Conservation (phyloP, 2,329 filamentous ascomycete genomes). For the Aspergillus intermedius region DNA sequence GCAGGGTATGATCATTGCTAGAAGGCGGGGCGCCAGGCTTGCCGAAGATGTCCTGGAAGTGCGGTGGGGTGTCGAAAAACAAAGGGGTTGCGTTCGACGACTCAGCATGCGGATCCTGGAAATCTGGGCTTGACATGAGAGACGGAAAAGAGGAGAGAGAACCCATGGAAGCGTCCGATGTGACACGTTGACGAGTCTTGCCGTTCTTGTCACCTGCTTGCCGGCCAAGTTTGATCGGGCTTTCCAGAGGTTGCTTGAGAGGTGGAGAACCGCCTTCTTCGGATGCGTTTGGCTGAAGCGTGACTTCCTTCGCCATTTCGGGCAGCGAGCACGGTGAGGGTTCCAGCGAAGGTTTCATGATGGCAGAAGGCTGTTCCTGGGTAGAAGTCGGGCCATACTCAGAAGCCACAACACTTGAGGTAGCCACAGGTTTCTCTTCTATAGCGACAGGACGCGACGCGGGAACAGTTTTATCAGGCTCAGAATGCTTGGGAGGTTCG, state of each 20-base stretch:
- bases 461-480: too few relatives aligned
- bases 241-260: constrained; percentile 24
- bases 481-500: too few relatives aligned
- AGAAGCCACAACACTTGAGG: too few relatives aligned
- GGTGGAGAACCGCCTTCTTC: constrained; percentile 7
- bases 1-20: constrained; percentile 21
- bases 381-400: too few relatives aligned
- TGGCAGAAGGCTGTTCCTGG: too few relatives aligned
- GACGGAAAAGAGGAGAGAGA: constrained; percentile 28
- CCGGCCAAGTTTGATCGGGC: constrained; percentile 28
- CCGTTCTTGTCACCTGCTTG: constrained; percentile 14
- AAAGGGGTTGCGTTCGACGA: constrained; percentile 23
- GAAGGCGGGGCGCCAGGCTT: constrained; percentile 13
- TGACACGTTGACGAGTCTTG: constrained; percentile 15
- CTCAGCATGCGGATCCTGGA: constrained; percentile 17
- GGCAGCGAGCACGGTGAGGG: neutral
- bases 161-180: constrained; percentile 24
- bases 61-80: constrained; percentile 18
- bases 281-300: neutral
- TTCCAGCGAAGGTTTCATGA: neutral
- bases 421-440: too few relatives aligned
- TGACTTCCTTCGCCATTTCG: neutral
- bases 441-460: too few relatives aligned
- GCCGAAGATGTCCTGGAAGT: constrained; percentile 13
- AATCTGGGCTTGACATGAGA: constrained; percentile 24